Evolutionary conservation across 768 basidiomycete species (phyloP).

Genomic region (Lactifluus echinatus): DNA sequence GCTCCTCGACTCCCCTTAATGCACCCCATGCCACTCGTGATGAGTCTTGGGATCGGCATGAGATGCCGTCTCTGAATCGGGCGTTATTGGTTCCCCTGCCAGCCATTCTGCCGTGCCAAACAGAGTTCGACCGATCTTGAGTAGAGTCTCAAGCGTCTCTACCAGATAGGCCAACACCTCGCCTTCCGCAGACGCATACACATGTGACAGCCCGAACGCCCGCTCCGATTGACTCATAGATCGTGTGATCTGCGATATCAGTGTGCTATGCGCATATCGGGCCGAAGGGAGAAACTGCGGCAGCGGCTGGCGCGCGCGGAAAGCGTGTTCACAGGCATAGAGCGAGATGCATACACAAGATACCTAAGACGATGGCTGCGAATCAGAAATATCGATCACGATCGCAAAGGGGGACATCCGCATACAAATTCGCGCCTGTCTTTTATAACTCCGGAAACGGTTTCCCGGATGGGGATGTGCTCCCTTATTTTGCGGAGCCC

Average conservation of each 20-base stretch:
- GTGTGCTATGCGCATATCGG: slow-evolving; percentile 31
- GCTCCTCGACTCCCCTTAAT: too few species aligned
- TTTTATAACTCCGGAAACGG: slow-evolving; percentile 31
- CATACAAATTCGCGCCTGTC: slow-evolving; percentile 38
- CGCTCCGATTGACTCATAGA: slow-evolving; percentile 27
- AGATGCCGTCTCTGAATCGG: background rate
- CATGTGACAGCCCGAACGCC: slow-evolving; percentile 30
- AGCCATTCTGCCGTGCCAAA: slow-evolving; percentile 41
- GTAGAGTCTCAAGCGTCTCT: slow-evolving; percentile 34
- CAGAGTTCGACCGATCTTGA: slow-evolving; percentile 33
- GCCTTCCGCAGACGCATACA: slow-evolving; percentile 38
- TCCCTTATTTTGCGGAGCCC: slow-evolving; percentile 41
- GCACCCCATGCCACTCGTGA: background rate
- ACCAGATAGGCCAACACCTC: slow-evolving; percentile 36
- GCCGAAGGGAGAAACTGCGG: slow-evolving; percentile 44
- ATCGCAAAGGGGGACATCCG: background rate
- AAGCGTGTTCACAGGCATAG: slow-evolving; percentile 43
- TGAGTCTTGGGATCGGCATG: background rate
- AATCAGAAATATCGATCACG: background rate
- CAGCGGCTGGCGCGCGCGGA: slow-evolving; percentile 37
- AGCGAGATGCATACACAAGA: slow-evolving; percentile 40
- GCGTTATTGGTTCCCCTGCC: slow-evolving; percentile 19
- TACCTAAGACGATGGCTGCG: slow-evolving; percentile 24
- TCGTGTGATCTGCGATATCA: slow-evolving; percentile 30
- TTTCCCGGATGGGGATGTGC: slow-evolving; percentile 38